Conservation (phyloP, 306 rosid species). For the Amphicarpaea edgeworthii region DNA sequence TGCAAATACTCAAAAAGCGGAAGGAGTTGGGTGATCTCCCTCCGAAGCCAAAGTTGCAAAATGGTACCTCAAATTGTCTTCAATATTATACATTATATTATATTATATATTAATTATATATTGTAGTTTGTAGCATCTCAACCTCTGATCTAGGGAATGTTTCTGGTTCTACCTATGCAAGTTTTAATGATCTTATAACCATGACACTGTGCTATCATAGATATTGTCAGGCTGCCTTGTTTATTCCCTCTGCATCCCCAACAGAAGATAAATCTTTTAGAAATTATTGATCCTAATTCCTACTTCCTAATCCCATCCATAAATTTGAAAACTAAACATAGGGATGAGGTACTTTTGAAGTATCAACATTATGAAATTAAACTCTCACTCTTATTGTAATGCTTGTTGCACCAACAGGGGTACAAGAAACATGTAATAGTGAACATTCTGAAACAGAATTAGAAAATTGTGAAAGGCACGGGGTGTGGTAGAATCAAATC, state of each 20-base stretch:
- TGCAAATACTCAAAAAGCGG: conserved; percentile 78
- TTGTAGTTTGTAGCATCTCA: conserved; percentile 36
- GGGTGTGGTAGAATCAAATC: conserved; percentile 28
- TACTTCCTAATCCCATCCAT: neutral
- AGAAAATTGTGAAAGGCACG: conserved; percentile 16
- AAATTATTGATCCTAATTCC: conserved; percentile 17
- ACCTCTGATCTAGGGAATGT: conserved; percentile 32
- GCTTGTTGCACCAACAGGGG: conserved; percentile 13
- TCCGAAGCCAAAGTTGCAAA: conserved; percentile 62
- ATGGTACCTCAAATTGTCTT: conserved; percentile 58
- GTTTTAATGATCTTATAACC: conserved; percentile 28
- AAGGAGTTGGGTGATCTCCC: conserved; percentile 77
- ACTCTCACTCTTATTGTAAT: conserved; percentile 14
- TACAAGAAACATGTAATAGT: conserved; percentile 14
- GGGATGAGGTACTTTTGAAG: neutral
- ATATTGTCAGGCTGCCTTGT: conserved; percentile 13
- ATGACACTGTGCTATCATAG: conserved; percentile 6
- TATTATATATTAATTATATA: too few species aligned
- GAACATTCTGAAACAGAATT: conserved; percentile 35
- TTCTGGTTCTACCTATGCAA: conserved; percentile 33
- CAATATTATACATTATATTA: conserved; percentile 23
- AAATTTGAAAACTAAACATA: conserved; percentile 31
- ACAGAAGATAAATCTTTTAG: conserved; percentile 8
- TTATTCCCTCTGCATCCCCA: conserved; percentile 14
- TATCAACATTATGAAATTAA: conserved; percentile 34